Conservation (phyloP, 192 early-diverging fungal species). For the Tieghemiomyces parasiticus region DNA sequence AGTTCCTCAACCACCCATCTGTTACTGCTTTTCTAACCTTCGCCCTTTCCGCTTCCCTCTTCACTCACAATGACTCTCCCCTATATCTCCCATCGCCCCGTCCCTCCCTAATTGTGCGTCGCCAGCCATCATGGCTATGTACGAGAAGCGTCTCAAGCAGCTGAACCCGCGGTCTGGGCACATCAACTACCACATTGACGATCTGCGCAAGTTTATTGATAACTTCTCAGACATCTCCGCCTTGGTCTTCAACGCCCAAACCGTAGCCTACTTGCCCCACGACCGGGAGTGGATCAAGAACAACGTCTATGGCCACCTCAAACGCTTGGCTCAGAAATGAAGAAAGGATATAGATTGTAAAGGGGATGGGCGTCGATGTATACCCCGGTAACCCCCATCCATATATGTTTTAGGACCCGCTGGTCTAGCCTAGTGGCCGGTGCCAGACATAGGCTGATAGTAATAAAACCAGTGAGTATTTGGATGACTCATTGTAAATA, state of each 20-base stretch:
- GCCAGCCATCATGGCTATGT: slow-evolving; percentile 16
- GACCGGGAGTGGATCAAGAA: slow-evolving; percentile 16
- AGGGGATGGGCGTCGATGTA: too few species aligned
- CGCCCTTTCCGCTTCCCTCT: background rate
- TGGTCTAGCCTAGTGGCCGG: too few species aligned
- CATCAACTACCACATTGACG: slow-evolving; percentile 24
- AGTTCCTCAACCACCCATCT: background rate
- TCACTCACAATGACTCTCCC: too few species aligned
- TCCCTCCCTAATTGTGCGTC: background rate
- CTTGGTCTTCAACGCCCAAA: slow-evolving; percentile 10
- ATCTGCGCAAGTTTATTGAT: slow-evolving; percentile 21
- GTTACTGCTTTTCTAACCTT: background rate
- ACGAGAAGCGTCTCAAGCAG: slow-evolving; percentile 19
- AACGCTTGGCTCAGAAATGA: background rate
- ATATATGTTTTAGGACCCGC: too few species aligned
- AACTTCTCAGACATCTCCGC: slow-evolving; percentile 18
- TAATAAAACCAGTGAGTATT: too few species aligned
- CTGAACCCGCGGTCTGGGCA: slow-evolving; percentile 14
- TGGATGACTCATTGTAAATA: too few species aligned
- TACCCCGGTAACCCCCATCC: too few species aligned
- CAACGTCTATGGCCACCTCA: slow-evolving; percentile 12
- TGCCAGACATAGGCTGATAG: too few species aligned
- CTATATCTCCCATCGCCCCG: background rate
- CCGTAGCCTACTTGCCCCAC: slow-evolving; percentile 13
- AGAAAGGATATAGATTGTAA: too few species aligned